These are phyloP conservation scores for Citrullus colocynthis DNA, from an alignment of 306 rosid species.

Conservation along the genomic window DNA sequence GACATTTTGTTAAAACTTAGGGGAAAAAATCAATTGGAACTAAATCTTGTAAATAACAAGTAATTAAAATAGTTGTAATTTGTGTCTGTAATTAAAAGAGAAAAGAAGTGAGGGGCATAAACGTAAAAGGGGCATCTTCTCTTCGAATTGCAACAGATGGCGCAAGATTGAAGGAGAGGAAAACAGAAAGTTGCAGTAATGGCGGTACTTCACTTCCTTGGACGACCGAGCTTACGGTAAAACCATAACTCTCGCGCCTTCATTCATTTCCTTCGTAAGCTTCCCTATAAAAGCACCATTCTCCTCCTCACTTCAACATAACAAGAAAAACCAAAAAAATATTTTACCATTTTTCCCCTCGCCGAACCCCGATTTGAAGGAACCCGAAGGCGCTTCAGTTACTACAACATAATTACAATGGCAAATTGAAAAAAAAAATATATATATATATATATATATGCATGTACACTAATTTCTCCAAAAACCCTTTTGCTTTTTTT, in stretches of 20 bases:
- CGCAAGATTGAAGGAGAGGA: background rate
- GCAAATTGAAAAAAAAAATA: background rate
- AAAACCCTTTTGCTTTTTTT: background rate
- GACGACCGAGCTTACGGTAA: background rate
- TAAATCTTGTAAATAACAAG: too few relatives aligned
- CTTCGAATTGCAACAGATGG: background rate
- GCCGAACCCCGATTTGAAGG: background rate
- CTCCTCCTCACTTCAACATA: background rate
- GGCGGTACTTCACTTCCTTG: background rate
- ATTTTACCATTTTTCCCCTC: background rate
- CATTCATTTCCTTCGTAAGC: background rate
- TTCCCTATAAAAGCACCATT: background rate
- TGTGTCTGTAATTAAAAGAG: too few relatives aligned
- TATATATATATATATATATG: too few relatives aligned
- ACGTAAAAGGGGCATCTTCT: background rate
- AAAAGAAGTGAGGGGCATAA: background rate
- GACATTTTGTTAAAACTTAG: too few relatives aligned
- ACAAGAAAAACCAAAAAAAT: slow-evolving; percentile 3
- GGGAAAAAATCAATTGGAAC: too few relatives aligned
- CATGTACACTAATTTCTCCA: background rate
- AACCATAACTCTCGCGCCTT: background rate
- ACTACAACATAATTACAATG: background rate
- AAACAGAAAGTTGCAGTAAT: slow-evolving; percentile 1
- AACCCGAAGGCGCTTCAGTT: background rate
- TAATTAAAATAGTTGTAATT: too few relatives aligned